Evolutionary conservation across 1,139 yeast species (phyloP), one percentile per base, ranked within the genome.

Genomic region (Zygosaccharomyces sapae): DNA sequence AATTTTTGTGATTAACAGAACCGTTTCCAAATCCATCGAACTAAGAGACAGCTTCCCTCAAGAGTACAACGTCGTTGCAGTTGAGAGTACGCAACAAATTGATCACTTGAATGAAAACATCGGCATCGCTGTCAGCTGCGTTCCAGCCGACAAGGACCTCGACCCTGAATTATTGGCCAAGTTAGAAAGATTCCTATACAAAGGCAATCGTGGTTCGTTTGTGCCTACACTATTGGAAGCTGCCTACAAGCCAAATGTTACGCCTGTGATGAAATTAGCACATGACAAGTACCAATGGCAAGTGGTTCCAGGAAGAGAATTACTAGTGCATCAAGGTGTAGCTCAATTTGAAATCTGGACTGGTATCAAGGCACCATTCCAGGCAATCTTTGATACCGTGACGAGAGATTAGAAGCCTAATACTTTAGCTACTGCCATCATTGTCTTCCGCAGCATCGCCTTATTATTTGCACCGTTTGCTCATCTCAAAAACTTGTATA

Each of bases 281-380:
- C 63, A 66, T 36, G 77, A 76, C 37, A 71, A 76, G 56, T 77
- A 68, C 55, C 70, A 71, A 12, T 89, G 96, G 96, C 74, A 72
- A 24, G 83, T 82, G 12, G 76, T 90, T 55, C 87, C 92, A 22
- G 98, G 98, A 16, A 81, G 84, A 36, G 89, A 88, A 59, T 86
- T 92, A 95, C 76, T 92, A 55, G 88, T 89, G 18, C 82, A 86
- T 68, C 97, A 92, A 69, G 98, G 97, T 46, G 81, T 86, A 43
- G 87, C 79, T 52, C 97, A 92, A 69, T 89, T 90, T 65, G 72
- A 76, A 54, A 68, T 80, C 50, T 90, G 94, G 81, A 86, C 92
- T 16, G 89, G 90, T 0, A 68, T 75, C 48, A 70, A 60, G 33
- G 83, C 89, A 4, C 87, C 88, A 22, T 82, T 80, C 66, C 67